Conservation (phyloP, 2,329 filamentous ascomycete genomes). For the Pestalotiopsis fici region DNA sequence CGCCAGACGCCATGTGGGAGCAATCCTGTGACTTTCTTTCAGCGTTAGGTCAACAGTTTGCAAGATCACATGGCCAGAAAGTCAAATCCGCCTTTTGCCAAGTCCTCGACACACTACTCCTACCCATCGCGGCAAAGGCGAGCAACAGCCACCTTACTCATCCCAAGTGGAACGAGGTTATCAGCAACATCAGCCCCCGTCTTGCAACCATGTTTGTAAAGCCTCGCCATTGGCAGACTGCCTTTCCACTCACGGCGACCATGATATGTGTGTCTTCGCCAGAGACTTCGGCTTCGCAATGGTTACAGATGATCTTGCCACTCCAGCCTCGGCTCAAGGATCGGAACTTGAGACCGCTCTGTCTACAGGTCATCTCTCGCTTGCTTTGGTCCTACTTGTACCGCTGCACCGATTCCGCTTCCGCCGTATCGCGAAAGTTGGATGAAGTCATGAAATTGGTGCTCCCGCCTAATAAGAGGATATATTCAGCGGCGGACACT, state of each 20-base stretch:
- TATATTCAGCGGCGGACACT: constrained; percentile 79
- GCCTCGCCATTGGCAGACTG: constrained; percentile 86
- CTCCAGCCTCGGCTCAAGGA: constrained; percentile 85
- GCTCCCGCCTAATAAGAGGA: constrained; percentile 77
- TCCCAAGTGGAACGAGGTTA: constrained; percentile 84
- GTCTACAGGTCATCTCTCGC: constrained; percentile 86
- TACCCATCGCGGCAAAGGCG: constrained; percentile 83
- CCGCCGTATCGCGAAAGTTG: constrained; percentile 72
- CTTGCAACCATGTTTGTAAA: constrained; percentile 86
- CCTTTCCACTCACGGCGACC: constrained; percentile 85
- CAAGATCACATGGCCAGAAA: constrained; percentile 80
- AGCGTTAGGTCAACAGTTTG: constrained; percentile 78
- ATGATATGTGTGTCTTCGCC: constrained; percentile 85
- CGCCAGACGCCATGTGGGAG: constrained; percentile 76
- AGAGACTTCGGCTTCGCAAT: constrained; percentile 82
- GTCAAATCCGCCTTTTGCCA: constrained; percentile 96
- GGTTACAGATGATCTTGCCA: constrained; percentile 78
- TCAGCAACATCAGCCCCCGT: constrained; percentile 76
- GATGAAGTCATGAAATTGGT: constrained; percentile 88
- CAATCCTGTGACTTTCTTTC: constrained; percentile 88
- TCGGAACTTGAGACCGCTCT: constrained; percentile 73
- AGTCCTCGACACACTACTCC: constrained; percentile 80
- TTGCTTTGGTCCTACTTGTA: constrained; percentile 95
- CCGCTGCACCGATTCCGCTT: constrained; percentile 71
- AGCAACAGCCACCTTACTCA: constrained; percentile 74